Evolutionary conservation across 768 basidiomycete species (phyloP), one percentile per base, ranked within the genome.

Genomic region (Plicaturopsis crispa): DNA sequence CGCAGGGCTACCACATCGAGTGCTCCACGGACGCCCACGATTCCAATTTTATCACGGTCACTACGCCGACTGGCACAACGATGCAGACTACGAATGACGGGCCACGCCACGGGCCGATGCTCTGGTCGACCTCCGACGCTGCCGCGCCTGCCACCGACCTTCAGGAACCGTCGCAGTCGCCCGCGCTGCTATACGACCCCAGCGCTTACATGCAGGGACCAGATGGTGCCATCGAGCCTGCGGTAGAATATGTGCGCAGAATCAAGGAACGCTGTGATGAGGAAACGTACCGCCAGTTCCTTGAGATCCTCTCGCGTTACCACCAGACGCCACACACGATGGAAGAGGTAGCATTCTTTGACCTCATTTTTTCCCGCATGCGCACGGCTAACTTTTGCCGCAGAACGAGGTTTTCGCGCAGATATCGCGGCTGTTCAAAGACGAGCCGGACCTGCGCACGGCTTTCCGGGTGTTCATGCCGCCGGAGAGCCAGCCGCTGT

Each of bases 181-280:
- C 18, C 17, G 11, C 2, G 12, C 24, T 40, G 8, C 33, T 23
- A 22, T n/a, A n/a, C n/a, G n/a, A n/a, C n/a, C n/a, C n/a, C n/a
- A n/a, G n/a, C n/a, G n/a, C n/a, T n/a, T n/a, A n/a, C n/a, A n/a
- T n/a, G n/a, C n/a, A n/a, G n/a, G n/a, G n/a, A n/a, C n/a, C n/a
- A n/a, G n/a, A n/a, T n/a, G n/a, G n/a, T n/a, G 32, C 14, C 24
- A 13, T 21, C 16, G 20, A 40, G 31, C 62, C 78, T 13, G 96
- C 96, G 0, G 82, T 98, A 40, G 80, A 89, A 50, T 98, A 94
- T 49, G 91, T 99, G 22, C 91, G 93, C 62, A 91, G 91, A 63
- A 96, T 98, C 61, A 97, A 96, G 59, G 82, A 84, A 42, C 80
- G 91, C 12, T 96, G 89, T 60, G 87, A 94, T 45, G 75, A 88